These are phyloP conservation scores for Lodderomyces jiufengensis DNA, from an alignment of 1,139 yeast species.

Conservation along the genomic window DNA sequence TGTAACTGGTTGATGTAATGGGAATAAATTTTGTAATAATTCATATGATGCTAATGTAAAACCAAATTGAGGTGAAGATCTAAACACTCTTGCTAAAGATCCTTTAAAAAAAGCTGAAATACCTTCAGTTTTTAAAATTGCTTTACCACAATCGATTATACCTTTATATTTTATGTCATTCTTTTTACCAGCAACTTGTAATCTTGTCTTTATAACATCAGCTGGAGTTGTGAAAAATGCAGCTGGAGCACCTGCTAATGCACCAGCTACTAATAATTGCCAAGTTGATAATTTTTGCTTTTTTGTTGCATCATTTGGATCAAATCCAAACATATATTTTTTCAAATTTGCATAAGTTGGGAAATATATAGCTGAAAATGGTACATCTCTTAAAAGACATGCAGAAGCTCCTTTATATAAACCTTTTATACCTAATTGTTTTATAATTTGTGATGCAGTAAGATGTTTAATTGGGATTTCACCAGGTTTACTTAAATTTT, in stretches of 20 bases:
- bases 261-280: conserved; percentile 86
- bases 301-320: conserved; percentile 55
- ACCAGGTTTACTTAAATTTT: conserved; percentile 33
- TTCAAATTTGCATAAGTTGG: conserved; percentile 95
- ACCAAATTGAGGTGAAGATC: conserved; percentile 98
- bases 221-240: conserved; percentile 95
- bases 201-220: conserved; percentile 93
- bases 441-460: conserved; percentile 71
- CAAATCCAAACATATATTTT: conserved; percentile 76
- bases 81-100: conserved; percentile 87
- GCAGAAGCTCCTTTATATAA: conserved; percentile 91
- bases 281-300: conserved; percentile 61
- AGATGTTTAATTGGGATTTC: conserved; percentile 46
- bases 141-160: conserved; percentile 68
- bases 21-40: conserved; percentile 53
- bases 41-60: conserved; percentile 96
- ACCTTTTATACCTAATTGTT: conserved; percentile 78
- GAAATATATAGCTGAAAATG: conserved; percentile 95
- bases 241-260: conserved; percentile 96
- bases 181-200: conserved; percentile 78
- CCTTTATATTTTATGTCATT: conserved; percentile 79
- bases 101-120: conserved; percentile 87
- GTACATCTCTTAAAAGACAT: conserved; percentile 91
- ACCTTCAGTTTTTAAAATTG: conserved; percentile 77
- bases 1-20: conserved; percentile 45